Conservation (phyloP, 1,284 basidiomycete genomes). For the Xerocomus nothofagi region DNA sequence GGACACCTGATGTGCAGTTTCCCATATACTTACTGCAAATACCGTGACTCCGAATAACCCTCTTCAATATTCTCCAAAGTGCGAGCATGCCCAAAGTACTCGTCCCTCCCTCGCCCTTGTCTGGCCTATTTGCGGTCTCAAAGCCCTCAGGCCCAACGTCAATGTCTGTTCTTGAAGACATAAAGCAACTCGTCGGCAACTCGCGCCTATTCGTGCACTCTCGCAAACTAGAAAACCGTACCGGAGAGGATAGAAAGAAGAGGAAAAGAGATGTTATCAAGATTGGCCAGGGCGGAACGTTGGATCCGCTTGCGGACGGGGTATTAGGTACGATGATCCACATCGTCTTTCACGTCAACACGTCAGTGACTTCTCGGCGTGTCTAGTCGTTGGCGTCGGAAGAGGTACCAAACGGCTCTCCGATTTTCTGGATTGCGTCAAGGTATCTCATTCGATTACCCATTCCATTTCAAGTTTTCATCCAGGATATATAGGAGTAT, state of each 20-base stretch:
- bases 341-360: conserved; percentile 10
- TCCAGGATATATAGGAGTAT: conserved; percentile 69
- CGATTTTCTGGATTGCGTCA: conserved; percentile 88
- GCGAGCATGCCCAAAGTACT: conserved; percentile 64
- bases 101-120: conserved; percentile 59
- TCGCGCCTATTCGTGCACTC: conserved; percentile 80
- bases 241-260: conserved; percentile 42
- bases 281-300: conserved; percentile 90
- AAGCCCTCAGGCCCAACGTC: conserved; percentile 90
- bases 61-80: conserved; percentile 1
- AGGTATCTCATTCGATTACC: conserved; percentile 50
- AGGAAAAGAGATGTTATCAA: conserved; percentile 57
- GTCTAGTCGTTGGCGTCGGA: conserved; percentile 84
- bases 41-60: not conserved
- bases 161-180: conserved; percentile 86
- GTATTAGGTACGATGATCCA: conserved; percentile 64
- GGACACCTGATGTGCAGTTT: not conserved
- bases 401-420: conserved; percentile 88
- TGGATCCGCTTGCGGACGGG: conserved; percentile 97
- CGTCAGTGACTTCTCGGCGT: conserved; percentile 8
- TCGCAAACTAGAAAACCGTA: conserved; percentile 49
- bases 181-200: conserved; percentile 78
- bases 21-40: not conserved
- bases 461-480: conserved; percentile 18
- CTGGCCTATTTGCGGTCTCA: conserved; percentile 78